phyloP scores from a whole-genome alignment of 2,329 filamentous ascomycete species.

The Neobulgaria alba region DNA sequence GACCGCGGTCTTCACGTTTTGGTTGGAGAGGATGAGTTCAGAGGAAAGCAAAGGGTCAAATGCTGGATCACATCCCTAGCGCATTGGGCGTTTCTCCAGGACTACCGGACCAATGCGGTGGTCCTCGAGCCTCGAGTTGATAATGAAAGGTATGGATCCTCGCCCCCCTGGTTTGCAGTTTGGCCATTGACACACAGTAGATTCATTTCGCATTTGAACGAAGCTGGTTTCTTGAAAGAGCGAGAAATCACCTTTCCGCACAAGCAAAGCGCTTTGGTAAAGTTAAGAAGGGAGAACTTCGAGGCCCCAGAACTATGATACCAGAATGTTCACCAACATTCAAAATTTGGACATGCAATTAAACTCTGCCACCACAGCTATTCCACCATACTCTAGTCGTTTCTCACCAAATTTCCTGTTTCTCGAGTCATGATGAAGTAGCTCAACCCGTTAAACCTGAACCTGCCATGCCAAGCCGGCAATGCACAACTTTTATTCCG shows the following conservation, averaged over 20 bases:
- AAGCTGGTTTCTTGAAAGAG: conserved; percentile 76
- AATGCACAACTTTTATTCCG: too few relatives aligned
- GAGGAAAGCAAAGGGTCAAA: conserved; percentile 66
- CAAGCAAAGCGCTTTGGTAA: conserved; percentile 84
- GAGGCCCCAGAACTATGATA: conserved; percentile 47
- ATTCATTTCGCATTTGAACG: conserved; percentile 58
- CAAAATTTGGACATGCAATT: too few relatives aligned
- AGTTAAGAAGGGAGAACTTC: conserved; percentile 72
- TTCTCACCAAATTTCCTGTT: too few relatives aligned
- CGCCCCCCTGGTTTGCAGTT: neutral
- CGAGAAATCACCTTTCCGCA: conserved; percentile 81
- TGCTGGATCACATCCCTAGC: conserved; percentile 78
- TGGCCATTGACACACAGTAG: conserved; percentile 34
- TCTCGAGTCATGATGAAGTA: too few relatives aligned
- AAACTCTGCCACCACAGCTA: too few relatives aligned
- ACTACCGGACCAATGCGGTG: conserved; percentile 73
- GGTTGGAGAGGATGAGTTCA: conserved; percentile 85
- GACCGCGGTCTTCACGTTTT: conserved; percentile 84
- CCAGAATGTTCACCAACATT: neutral
- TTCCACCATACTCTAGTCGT: too few relatives aligned
- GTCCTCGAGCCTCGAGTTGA: conserved; percentile 87
- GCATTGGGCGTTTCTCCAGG: conserved; percentile 75
- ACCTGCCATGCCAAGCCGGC: too few relatives aligned
- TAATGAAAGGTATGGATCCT: conserved; percentile 64
- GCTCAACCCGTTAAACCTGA: too few relatives aligned